These are phyloP conservation scores for Hortiboletus campestris DNA, from an alignment of 768 basidiomycete species.

Conservation along the genomic window DNA sequence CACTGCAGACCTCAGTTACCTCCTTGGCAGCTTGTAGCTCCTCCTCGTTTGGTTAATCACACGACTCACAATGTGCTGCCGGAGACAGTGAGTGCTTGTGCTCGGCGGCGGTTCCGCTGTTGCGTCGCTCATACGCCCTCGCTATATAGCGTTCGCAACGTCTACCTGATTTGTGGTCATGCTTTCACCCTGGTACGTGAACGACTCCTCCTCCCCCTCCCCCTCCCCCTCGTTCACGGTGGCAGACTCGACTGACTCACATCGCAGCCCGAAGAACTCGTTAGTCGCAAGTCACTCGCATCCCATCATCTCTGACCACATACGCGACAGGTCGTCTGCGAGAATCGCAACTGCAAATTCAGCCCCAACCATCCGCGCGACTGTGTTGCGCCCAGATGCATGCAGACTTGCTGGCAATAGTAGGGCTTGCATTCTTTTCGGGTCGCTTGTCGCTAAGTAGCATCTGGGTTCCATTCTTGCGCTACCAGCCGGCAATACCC, in stretches of 20 bases:
- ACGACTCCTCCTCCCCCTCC: background rate
- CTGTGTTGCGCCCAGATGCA: conserved; percentile 45
- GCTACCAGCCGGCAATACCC: conserved; percentile 40
- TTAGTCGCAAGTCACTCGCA: conserved; percentile 9
- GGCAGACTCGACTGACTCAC: conserved; percentile 3
- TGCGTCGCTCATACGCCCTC: background rate
- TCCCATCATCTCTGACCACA: conserved; percentile 8
- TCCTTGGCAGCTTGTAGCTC: conserved; percentile 1
- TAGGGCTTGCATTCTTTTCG: conserved; percentile 21
- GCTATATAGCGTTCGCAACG: conserved; percentile 41
- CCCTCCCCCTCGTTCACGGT: background rate
- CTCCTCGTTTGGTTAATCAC: background rate
- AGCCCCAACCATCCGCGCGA: conserved; percentile 48
- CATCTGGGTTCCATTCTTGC: conserved; percentile 1
- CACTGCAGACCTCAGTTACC: background rate
- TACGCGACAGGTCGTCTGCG: conserved; percentile 45
- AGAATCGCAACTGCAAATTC: conserved; percentile 48
- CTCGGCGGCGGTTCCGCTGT: background rate
- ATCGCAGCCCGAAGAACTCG: conserved; percentile 39
- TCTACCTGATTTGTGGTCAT: conserved; percentile 51
- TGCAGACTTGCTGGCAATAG: conserved; percentile 49
- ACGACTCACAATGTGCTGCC: conserved; percentile 45
- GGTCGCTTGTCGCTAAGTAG: conserved; percentile 10
- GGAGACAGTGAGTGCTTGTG: conserved; percentile 46
- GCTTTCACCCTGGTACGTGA: conserved; percentile 41